Percentiles rank a stretch among this genome's conserved stretches.
phyloP scores from a whole-genome alignment of 768 basidiomycete species.

The Kondoa malvinella region DNA sequence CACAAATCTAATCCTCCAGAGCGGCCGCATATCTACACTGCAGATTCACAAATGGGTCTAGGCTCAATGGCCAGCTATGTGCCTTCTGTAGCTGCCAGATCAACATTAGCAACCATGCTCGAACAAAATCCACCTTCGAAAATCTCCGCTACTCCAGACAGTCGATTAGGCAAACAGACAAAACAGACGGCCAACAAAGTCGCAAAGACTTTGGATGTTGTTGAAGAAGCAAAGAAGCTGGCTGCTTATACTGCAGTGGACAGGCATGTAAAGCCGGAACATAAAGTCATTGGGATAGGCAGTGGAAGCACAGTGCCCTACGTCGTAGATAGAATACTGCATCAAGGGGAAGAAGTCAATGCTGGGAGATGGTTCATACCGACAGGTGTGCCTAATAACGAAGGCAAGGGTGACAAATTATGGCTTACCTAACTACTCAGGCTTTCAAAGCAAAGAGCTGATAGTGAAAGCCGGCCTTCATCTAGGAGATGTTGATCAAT shows the following conservation, averaged over 20 bases:
- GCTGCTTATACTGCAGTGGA: constrained; percentile 94
- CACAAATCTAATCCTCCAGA: not conserved
- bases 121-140: not conserved
- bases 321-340: constrained; percentile 81
- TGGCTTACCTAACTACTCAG: no score
- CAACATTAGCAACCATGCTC: not conserved
- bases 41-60: not conserved
- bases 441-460: constrained; percentile 91
- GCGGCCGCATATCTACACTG: not conserved
- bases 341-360: constrained; percentile 62
- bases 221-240: constrained; percentile 72
- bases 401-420: no score
- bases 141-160: not conserved
- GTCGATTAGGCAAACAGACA: no score
- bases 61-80: not conserved
- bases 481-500: constrained; percentile 28
- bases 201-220: constrained; percentile 13
- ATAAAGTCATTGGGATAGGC: constrained; percentile 43
- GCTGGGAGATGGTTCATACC: constrained; percentile 43
- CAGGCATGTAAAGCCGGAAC: constrained; percentile 59
- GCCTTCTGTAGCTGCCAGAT: not conserved
- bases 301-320: constrained; percentile 49
- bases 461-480: constrained; percentile 50
- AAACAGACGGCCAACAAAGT: not conserved
- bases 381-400: not conserved